These are phyloP conservation scores for Plantago elongata DNA, from an alignment of 257 asterid species.

Conservation along the genomic window DNA sequence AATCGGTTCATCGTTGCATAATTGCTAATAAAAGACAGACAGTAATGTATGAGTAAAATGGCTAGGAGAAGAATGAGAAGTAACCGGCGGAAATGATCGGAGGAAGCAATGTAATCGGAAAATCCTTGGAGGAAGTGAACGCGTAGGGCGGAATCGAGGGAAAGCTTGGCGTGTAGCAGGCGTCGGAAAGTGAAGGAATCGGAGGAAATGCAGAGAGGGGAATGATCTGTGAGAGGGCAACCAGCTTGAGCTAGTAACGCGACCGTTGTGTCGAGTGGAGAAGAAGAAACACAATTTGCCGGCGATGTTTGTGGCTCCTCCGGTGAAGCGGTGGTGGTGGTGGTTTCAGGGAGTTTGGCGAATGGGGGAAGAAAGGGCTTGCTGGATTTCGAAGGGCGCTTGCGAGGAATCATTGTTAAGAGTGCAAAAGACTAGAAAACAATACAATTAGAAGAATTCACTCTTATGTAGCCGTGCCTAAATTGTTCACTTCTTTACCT, in stretches of 20 bases:
- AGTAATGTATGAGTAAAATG: background rate
- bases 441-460: too few relatives aligned
- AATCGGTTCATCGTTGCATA: background rate
- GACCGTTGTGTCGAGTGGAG: constrained; percentile 35
- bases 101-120: constrained; percentile 42
- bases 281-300: background rate
- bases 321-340: constrained; percentile 23
- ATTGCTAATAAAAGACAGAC: background rate
- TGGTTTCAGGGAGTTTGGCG: constrained; percentile 34
- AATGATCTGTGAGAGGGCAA: constrained; percentile 56
- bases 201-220: constrained; percentile 63
- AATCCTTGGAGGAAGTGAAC: constrained; percentile 56
- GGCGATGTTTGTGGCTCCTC: constrained; percentile 10
- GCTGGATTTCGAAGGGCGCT: constrained; percentile 44
- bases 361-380: constrained; percentile 47
- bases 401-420: constrained; percentile 39
- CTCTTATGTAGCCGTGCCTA: too few relatives aligned
- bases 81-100: constrained; percentile 56
- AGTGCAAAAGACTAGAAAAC: background rate
- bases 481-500: background rate
- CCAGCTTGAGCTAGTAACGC: constrained; percentile 75
- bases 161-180: constrained; percentile 42
- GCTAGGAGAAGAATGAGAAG: constrained; percentile 8
- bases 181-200: constrained; percentile 60
- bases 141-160: constrained; percentile 47